phyloP scores from a whole-genome alignment of 1,284 basidiomycete genomes.

The Cronartium quercuum region DNA sequence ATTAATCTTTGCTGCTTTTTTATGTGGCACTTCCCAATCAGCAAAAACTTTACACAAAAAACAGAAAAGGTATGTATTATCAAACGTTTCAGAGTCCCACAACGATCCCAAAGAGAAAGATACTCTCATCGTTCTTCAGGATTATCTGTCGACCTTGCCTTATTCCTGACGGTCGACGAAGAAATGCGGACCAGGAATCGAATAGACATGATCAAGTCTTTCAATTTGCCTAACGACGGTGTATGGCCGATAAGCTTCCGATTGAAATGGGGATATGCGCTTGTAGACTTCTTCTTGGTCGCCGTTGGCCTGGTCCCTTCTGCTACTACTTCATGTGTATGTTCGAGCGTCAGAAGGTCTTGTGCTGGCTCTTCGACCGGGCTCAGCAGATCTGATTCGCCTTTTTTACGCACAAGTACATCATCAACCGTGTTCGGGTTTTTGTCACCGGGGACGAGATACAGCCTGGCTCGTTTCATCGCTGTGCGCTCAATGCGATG shows the following conservation, averaged over 20 bases:
- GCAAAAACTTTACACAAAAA: too few relatives aligned
- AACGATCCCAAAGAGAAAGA: too few relatives aligned
- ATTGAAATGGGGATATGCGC: neutral
- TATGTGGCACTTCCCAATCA: too few relatives aligned
- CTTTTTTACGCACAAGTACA: neutral
- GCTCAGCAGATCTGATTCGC: neutral
- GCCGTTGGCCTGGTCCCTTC: neutral
- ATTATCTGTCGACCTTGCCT: too few relatives aligned
- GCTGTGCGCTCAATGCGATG: slow-evolving; percentile 30
- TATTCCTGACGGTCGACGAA: neutral
- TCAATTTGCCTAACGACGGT: neutral
- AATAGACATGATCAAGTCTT: neutral
- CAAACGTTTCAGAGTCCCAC: too few relatives aligned
- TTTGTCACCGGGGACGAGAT: neutral
- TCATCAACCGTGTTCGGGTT: neutral
- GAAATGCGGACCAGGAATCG: neutral
- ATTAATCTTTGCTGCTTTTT: too few relatives aligned
- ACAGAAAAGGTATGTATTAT: too few relatives aligned
- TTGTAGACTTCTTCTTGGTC: neutral
- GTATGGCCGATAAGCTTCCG: neutral
- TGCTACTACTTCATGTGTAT: neutral
- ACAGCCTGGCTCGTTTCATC: neutral
- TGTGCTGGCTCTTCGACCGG: neutral
- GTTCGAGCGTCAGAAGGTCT: neutral
- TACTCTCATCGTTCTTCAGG: too few relatives aligned